Evolutionary conservation across 148 eudicot genomes (phyloP).

Genomic region (Nepenthes gracilis): DNA sequence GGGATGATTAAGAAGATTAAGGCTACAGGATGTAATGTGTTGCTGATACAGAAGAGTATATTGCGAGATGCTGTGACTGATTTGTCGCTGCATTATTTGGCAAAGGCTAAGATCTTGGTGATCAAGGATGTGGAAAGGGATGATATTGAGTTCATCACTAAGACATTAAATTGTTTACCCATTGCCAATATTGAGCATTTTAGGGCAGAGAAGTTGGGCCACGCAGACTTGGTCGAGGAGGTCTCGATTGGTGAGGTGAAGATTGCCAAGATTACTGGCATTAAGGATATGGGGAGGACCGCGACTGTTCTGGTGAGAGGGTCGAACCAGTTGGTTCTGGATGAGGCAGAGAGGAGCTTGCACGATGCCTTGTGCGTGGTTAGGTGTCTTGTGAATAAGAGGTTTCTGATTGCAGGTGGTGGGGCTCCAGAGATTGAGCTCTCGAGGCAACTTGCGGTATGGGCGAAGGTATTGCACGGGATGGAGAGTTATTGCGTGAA

Average conservation of each 20-base stretch:
- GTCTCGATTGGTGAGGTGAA: constrained; percentile 74
- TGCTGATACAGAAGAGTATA: constrained; percentile 95
- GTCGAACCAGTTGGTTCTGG: constrained; percentile 80
- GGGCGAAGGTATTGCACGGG: constrained; percentile 92
- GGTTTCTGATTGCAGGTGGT: constrained; percentile 92
- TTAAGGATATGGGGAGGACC: constrained; percentile 89
- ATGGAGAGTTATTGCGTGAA: constrained; percentile 86
- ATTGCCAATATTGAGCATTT: constrained; percentile 93
- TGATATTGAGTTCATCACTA: constrained; percentile 94
- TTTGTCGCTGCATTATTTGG: constrained; percentile 86
- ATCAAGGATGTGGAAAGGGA: constrained; percentile 93
- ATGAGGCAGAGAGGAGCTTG: constrained; percentile 95
- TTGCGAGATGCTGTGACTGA: constrained; percentile 96
- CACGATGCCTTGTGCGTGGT: constrained; percentile 98
- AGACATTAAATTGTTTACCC: constrained; percentile 88
- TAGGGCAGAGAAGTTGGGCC: constrained; percentile 78
- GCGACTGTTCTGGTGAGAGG: constrained; percentile 87
- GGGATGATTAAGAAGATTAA: constrained; percentile 95
- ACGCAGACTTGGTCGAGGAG: constrained; percentile 88
- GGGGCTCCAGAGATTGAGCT: constrained; percentile 98
- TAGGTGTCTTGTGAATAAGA: constrained; percentile 85
- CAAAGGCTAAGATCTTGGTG: constrained; percentile 93
- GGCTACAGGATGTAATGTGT: constrained; percentile 86
- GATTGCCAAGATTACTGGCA: constrained; percentile 84
- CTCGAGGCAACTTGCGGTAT: constrained; percentile 87